phyloP scores from a whole-genome alignment of 768 basidiomycete genomes.

The Xerocomus potaroensis region DNA sequence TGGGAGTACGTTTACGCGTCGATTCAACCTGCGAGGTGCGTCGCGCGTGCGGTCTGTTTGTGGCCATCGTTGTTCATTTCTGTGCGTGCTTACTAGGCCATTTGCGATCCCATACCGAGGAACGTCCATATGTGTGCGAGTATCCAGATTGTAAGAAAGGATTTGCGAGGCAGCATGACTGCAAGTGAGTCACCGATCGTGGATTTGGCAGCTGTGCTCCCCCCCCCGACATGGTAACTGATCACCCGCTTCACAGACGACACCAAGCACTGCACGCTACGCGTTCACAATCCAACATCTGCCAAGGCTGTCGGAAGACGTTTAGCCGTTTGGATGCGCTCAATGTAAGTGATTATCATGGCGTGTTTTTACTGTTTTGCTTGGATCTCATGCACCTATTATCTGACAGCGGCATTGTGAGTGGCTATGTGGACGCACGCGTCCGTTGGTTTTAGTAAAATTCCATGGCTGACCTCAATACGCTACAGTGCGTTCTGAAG shows the following conservation, averaged over 20 bases:
- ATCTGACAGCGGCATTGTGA: constrained; percentile 68
- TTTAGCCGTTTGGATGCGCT: constrained; percentile 93
- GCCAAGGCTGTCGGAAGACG: constrained; percentile 89
- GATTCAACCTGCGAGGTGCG: constrained; percentile 82
- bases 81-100: constrained; percentile 53
- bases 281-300: constrained; percentile 80
- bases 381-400: constrained; percentile 24
- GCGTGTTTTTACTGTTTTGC: constrained; percentile 23
- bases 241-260: constrained; percentile 44
- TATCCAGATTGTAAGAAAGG: constrained; percentile 94
- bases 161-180: constrained; percentile 94
- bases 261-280: constrained; percentile 88
- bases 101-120: constrained; percentile 91
- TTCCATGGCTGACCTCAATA: constrained; percentile 22
- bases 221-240: no score
- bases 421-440: constrained; percentile 32
- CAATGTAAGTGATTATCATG: constrained; percentile 63
- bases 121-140: constrained; percentile 89
- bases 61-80: constrained; percentile 9
- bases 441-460: constrained; percentile 21
- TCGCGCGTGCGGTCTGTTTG: constrained; percentile 1
- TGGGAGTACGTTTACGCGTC: constrained; percentile 94
- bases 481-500: constrained; percentile 75
- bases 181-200: constrained; percentile 62
- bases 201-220: not conserved